phyloP scores from a whole-genome alignment of 2,329 filamentous ascomycete species.

The Curvularia lunata region DNA sequence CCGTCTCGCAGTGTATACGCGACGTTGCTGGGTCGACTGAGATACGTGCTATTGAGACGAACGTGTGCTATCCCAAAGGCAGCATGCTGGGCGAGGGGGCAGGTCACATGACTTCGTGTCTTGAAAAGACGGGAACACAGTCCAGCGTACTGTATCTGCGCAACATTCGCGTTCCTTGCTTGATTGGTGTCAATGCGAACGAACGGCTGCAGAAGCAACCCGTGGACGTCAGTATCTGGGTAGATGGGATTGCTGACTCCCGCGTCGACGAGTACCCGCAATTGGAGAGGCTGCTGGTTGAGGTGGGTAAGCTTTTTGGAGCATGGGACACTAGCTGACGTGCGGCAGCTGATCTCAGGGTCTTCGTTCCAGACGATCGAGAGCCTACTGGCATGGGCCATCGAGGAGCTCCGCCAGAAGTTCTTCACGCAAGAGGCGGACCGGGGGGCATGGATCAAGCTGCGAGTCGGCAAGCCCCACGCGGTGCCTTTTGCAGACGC shows the following conservation, averaged over 20 bases:
- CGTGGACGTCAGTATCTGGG: slow-evolving; percentile 66
- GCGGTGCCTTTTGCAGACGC: slow-evolving; percentile 76
- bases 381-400: slow-evolving; percentile 47
- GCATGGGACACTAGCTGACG: slow-evolving; percentile 21
- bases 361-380: slow-evolving; percentile 58
- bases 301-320: slow-evolving; percentile 56
- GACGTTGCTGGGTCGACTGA: slow-evolving; percentile 34
- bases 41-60: slow-evolving; percentile 56
- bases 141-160: slow-evolving; percentile 58
- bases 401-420: slow-evolving; percentile 53
- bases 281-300: slow-evolving; percentile 66
- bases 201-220: slow-evolving; percentile 71
- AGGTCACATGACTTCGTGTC: slow-evolving; percentile 52
- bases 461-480: slow-evolving; percentile 73
- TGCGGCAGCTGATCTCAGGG: slow-evolving; percentile 48
- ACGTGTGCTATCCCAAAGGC: slow-evolving; percentile 69
- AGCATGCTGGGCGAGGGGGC: slow-evolving; percentile 69
- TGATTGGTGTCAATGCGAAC: slow-evolving; percentile 76
- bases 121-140: slow-evolving; percentile 26
- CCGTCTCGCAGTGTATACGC: slow-evolving; percentile 25
- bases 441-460: slow-evolving; percentile 60
- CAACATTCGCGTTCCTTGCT: slow-evolving; percentile 66
- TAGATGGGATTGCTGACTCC: slow-evolving; percentile 59
- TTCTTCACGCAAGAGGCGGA: slow-evolving; percentile 41
- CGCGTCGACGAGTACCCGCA: slow-evolving; percentile 59